These are phyloP conservation scores for Hordeum vulgare DNA, from an alignment of 176 grass and related monocot genomes.

Conservation along the genomic window MorexV3_pseudomolecules_assembly NC_058523.1:345337063-345337562, in stretches of 20 bases:
- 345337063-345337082: background rate
- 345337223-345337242: background rate
- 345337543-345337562: no score
- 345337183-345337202: no score
- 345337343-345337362: background rate
- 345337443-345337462: background rate
- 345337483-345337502: background rate
- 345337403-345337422: background rate
- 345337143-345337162: background rate
- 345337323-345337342: background rate
- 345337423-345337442: background rate
- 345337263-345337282: background rate
- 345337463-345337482: background rate
- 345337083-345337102: background rate
- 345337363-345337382: conserved; percentile 31
- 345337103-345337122: background rate
- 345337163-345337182: background rate
- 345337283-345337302: background rate
- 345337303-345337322: background rate
- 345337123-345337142: background rate
- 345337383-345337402: conserved; percentile 8
- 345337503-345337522: no score
- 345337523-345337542: no score
- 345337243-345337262: background rate
- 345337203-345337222: no score